Evolutionary conservation across 2,329 filamentous ascomycete genomes (phyloP), one percentile per base, ranked within the genome.

Genomic region (Colletotrichum caudatum): DNA sequence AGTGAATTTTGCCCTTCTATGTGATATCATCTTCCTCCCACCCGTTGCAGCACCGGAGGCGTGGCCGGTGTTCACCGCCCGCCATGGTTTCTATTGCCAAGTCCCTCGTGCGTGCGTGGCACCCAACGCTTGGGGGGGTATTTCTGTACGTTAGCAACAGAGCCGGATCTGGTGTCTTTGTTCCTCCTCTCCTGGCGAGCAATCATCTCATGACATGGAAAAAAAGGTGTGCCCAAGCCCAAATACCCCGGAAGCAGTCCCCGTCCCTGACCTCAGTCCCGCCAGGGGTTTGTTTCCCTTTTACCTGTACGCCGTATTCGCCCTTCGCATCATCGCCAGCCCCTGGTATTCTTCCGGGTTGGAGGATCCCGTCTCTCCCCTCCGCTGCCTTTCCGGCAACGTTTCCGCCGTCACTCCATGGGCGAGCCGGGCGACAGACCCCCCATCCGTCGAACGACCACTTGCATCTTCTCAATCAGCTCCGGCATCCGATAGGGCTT

Each of bases 401-500:
- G 7, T 23, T 33, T 51, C 44, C 18, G n/a, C 26, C 35, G 7
- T 68, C 57, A 71, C 16, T 16, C 44, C n/a, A 65, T 12, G n/a
- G 69, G 69, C 60, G 66, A 72, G 7, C 46, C 60, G 33, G 66
- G 69, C 7, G 66, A 59, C n/a, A 70, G 56, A 5, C 58, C 69
- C 57, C 71, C 76, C 73, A 81, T 76, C 8, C 77, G 76, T 54
- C 77, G 75, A 44, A 85, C 82, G n/a, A 89, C 81, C 14, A 82
- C 77, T 74, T 85, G 83, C 80, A 92, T 90, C 82, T 87, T 90
- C 69, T 87, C 85, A 44, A 90, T 82, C 51, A 92, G 77, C 74
- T 91, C 89, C 6, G 85, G 84, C 76, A 91, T 90, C 44, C 87
- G 84, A 77, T 92, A 93, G 11, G 92, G 92, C 80, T 94, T 94